Conservation (phyloP, 2,329 filamentous ascomycete species). For the Scedosporium boydii region DNA sequence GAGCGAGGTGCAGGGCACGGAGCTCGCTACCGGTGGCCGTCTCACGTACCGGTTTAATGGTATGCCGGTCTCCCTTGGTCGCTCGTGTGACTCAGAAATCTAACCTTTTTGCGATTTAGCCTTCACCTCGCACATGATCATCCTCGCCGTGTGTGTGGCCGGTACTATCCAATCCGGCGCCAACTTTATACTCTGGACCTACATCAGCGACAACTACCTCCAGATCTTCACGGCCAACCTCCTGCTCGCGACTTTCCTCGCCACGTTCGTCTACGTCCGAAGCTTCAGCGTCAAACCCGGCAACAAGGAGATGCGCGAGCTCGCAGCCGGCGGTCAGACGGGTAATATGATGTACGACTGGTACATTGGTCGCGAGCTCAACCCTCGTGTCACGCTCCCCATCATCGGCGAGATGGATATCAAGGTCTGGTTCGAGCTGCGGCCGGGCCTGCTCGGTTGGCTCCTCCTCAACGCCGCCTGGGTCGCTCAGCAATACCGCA, state of each 20-base stretch:
- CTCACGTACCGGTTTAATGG: conserved; percentile 78
- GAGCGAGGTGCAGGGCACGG: conserved; percentile 58
- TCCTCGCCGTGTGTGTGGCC: conserved; percentile 58
- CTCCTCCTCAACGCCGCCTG: conserved; percentile 76
- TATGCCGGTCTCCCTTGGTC: conserved; percentile 22
- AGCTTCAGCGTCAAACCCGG: conserved; percentile 76
- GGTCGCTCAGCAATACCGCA: conserved; percentile 79
- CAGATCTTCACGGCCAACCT: conserved; percentile 79
- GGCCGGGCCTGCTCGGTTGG: conserved; percentile 88
- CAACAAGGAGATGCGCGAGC: conserved; percentile 62
- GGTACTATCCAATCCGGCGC: conserved; percentile 71
- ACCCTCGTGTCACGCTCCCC: conserved; percentile 72
- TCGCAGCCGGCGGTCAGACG: conserved; percentile 71
- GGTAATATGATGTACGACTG: conserved; percentile 90
- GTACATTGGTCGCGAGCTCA: conserved; percentile 93
- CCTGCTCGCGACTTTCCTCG: conserved; percentile 61
- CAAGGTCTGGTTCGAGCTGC: conserved; percentile 80
- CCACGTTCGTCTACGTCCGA: conserved; percentile 69
- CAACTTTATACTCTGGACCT: conserved; percentile 82
- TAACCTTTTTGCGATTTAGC: conserved; percentile 37
- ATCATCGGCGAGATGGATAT: conserved; percentile 80
- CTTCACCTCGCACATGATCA: conserved; percentile 65
- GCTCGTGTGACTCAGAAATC: neutral
- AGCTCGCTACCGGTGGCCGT: conserved; percentile 59
- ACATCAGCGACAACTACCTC: conserved; percentile 83